A percentile compares a stretch with the other conserved stretches of the same genome.
Evolutionary conservation across 495 filamentous ascomycete genomes (phyloP).

Genomic region (Aspergillus saccharolyticus): DNA sequence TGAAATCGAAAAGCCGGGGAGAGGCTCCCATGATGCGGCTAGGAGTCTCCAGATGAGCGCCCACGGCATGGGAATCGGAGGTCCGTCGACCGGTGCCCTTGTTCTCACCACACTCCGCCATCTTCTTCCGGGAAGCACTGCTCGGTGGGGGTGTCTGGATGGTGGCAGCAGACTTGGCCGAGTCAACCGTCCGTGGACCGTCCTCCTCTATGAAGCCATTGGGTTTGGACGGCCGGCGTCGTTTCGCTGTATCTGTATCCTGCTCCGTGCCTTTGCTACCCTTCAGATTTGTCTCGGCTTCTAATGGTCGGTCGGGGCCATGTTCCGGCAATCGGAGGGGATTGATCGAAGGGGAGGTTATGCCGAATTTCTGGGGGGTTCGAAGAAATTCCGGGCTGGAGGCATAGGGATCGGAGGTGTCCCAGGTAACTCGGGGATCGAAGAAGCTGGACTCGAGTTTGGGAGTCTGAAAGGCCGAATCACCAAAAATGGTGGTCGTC

Average conservation of each 20-base stretch:
- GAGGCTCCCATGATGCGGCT: constrained; percentile 41
- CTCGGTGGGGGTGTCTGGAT: constrained; percentile 67
- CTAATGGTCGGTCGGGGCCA: constrained; percentile 23
- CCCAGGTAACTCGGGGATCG: constrained; percentile 49
- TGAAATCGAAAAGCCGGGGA: constrained; percentile 48
- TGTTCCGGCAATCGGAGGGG: constrained; percentile 21
- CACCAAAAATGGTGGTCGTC: constrained; percentile 53
- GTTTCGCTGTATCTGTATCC: constrained; percentile 42
- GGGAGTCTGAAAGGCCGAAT: constrained; percentile 61
- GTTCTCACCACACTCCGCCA: constrained; percentile 29
- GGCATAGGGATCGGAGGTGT: constrained; percentile 49
- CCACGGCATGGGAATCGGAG: constrained; percentile 20
- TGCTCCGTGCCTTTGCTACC: constrained; percentile 33
- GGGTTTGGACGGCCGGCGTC: constrained; percentile 37
- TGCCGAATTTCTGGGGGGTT: constrained; percentile 42
- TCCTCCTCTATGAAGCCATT: constrained; percentile 31
- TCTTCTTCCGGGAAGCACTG: constrained; percentile 48
- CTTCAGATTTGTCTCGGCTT: constrained; percentile 51
- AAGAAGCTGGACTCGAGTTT: constrained; percentile 53
- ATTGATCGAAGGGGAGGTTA: constrained; percentile 29
- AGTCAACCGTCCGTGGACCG: constrained; percentile 34
- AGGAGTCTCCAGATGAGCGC: constrained; percentile 37
- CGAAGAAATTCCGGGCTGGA: constrained; percentile 51
- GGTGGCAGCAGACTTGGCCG: constrained; percentile 48
- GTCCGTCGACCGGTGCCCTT: constrained; percentile 22